Evolutionary conservation across 139 green algal genomes (phyloP), one percentile per base, ranked within the genome.

Genomic region (Picochlorum sp.): DNA sequence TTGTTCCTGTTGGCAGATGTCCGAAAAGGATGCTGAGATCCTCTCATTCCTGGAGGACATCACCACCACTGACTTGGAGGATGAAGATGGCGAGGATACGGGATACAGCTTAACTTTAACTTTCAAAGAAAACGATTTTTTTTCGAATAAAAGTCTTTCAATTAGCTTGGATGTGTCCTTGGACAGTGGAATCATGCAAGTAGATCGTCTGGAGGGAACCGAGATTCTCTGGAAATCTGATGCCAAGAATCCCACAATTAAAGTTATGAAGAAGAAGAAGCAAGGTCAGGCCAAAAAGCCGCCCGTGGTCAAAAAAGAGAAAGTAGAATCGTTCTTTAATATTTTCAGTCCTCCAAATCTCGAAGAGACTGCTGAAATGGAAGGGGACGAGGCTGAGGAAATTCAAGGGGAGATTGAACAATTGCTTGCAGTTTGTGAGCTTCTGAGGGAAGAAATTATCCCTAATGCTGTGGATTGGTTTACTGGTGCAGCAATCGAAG

Each of bases 251-350:
- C 69, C 91, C 25, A 93, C 85, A 0, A 76, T 93, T 50, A 97
- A 93, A 74, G 69, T 95, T 31, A 72, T 96, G 81, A 92, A 93
- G 77, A 96, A 96, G 83, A 97, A 96, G 80, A 72, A 85, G 22
- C 93, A 94, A 76, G 86, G 86, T 65, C 84, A 84, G 65, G 64
- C 53, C 5, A 65, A 72, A 44, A 66, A 56, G 25, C 80, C 82
- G n/a, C n/a, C n/a, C 6, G 73, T 88, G 47, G 93, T 84, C 45
- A 96, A 96, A 77, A 85, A 70, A 26, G 86, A 96, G 78, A 59
- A 62, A 29, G 74, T 86, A 26, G 80, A 89, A 35, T 85, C 65
- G 35, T 96, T 97, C 77, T 97, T 97, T 81, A 87, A 85, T 70
- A 96, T 95, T 74, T 97, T 97, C 39, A 26, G 18, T 5, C 39